These are phyloP conservation scores for Porphyrellus cyaneotinctus DNA, from an alignment of 768 basidiomycete species.

Conservation along the genomic window DNA sequence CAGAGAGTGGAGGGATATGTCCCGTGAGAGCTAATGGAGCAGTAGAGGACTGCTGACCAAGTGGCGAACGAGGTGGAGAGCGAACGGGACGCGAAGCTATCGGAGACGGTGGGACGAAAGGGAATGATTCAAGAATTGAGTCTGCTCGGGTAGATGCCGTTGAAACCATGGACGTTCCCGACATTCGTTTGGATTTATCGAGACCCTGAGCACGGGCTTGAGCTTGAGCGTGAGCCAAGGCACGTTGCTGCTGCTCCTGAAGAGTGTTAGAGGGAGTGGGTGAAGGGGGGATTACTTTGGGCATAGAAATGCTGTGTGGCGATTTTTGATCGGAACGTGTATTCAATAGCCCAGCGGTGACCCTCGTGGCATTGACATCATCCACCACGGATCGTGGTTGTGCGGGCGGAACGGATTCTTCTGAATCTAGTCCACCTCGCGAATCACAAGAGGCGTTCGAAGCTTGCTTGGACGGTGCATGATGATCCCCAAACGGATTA, in stretches of 20 bases:
- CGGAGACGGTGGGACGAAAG: constrained; percentile 85
- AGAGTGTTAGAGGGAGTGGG: constrained; percentile 35
- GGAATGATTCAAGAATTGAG: constrained; percentile 83
- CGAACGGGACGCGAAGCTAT: constrained; percentile 78
- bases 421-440: constrained; percentile 35
- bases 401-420: constrained; percentile 40
- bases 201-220: constrained; percentile 52
- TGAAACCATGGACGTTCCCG: constrained; percentile 63
- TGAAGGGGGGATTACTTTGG: constrained; percentile 52
- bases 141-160: constrained; percentile 71
- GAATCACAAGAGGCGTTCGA: constrained; percentile 18
- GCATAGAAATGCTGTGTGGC: constrained; percentile 59
- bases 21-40: constrained; percentile 3
- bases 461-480: constrained; percentile 23
- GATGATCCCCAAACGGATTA: constrained; percentile 67
- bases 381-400: constrained; percentile 56
- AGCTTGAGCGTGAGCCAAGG: constrained; percentile 57
- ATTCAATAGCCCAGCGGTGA: constrained; percentile 52
- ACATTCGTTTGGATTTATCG: constrained; percentile 46
- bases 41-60: constrained; percentile 50
- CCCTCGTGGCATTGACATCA: constrained; percentile 62
- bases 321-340: constrained; percentile 39
- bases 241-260: constrained; percentile 66
- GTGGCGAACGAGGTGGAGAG: constrained; percentile 71
- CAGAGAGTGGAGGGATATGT: neutral